A percentile compares a stretch with the other conserved stretches of the same genome.
phyloP scores from a whole-genome alignment of 306 rosid species.

The Castanea sativa region DNA sequence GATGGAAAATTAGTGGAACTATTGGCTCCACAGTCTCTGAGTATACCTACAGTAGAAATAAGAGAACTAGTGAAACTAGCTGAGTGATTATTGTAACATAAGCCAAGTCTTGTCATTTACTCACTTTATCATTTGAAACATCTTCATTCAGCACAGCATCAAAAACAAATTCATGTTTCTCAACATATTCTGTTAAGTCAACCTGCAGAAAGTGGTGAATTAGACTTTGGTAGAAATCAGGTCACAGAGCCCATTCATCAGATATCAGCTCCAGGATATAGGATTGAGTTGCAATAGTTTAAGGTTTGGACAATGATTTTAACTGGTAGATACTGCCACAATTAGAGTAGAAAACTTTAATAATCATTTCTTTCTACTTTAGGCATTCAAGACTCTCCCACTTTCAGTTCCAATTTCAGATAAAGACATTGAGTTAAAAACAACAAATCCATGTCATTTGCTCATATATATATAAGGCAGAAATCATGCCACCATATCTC shows the following conservation, averaged over 20 bases:
- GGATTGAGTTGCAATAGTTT: background rate
- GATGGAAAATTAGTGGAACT: conserved; percentile 72
- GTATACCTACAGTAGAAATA: conserved; percentile 48
- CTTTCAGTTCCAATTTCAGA: background rate
- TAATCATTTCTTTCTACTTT: background rate
- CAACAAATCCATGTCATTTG: background rate
- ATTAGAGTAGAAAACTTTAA: background rate
- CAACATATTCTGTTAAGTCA: conserved; percentile 75
- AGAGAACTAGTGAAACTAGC: conserved; percentile 21
- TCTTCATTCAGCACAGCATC: conserved; percentile 77
- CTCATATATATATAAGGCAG: background rate
- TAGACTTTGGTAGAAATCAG: background rate
- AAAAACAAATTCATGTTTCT: conserved; percentile 71
- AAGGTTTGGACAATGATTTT: background rate
- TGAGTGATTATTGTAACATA: conserved; percentile 7
- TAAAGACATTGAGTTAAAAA: background rate
- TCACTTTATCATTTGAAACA: conserved; percentile 75
- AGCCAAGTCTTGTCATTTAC: conserved; percentile 23
- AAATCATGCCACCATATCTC: background rate
- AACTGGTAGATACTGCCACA: background rate
- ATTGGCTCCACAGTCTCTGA: conserved; percentile 78
- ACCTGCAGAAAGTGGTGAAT: conserved; percentile 50
- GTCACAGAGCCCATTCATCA: background rate
- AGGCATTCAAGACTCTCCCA: background rate
- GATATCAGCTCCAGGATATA: background rate